These are phyloP conservation scores for Ustilago sp. DNA, from an alignment of 1,284 basidiomycete species.

Conservation along the genomic window DNA sequence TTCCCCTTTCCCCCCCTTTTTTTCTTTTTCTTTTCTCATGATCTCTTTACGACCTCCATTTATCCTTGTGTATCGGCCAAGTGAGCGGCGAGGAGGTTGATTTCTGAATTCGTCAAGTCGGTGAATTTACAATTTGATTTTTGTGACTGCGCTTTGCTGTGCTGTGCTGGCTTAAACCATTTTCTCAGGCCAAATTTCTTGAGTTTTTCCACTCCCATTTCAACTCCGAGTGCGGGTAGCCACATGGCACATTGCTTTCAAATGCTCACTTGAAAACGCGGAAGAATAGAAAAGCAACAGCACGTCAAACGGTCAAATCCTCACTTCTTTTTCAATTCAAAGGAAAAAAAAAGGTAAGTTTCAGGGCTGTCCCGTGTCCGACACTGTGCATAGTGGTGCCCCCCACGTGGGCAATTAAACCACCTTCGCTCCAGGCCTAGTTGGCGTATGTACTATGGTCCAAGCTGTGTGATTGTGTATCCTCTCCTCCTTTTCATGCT, in stretches of 20 bases:
- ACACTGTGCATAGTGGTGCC: not conserved
- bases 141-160: not conserved
- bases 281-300: not conserved
- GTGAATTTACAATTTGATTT: slow-evolving; percentile 4
- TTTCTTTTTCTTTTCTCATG: too few relatives aligned
- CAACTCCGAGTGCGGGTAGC: slow-evolving; percentile 15
- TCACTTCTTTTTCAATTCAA: not conserved
- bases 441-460: not conserved
- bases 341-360: not conserved
- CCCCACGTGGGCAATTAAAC: not conserved
- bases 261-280: not conserved
- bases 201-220: slow-evolving; percentile 14
- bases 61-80: too few relatives aligned
- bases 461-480: not conserved
- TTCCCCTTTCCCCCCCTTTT: too few relatives aligned
- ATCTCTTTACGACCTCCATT: too few relatives aligned
- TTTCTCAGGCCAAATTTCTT: slow-evolving; percentile 1
- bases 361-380: not conserved
- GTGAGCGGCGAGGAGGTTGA: too few relatives aligned
- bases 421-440: not conserved
- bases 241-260: not conserved
- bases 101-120: not conserved
- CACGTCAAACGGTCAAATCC: not conserved
- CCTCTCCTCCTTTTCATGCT: not conserved
- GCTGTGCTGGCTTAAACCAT: not conserved